Conservation (phyloP, 2,329 filamentous ascomycete species). For the Zasmidium citrigriseum region DNA sequence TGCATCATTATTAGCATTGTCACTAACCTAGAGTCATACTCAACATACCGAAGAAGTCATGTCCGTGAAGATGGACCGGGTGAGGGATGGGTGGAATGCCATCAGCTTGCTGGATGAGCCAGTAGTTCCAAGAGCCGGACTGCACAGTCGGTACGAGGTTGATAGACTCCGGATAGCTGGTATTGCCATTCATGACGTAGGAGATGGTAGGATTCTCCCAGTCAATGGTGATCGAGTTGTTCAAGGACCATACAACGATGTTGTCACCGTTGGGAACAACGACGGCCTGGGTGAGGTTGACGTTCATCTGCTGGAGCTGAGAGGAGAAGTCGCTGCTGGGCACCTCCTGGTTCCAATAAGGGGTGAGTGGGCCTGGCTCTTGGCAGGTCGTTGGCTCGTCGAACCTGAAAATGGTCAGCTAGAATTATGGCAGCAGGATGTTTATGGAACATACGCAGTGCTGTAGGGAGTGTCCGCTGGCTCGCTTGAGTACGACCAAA, state of each 20-base stretch:
- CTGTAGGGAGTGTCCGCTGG: conserved; percentile 26
- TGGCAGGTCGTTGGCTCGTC: conserved; percentile 34
- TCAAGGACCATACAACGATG: conserved; percentile 39
- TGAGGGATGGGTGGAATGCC: conserved; percentile 12
- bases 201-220: conserved; percentile 48
- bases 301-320: conserved; percentile 35
- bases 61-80: conserved; percentile 29
- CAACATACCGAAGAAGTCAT: conserved; percentile 29
- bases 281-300: conserved; percentile 33
- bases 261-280: conserved; percentile 36
- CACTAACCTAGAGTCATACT: neutral
- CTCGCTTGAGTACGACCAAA: conserved; percentile 37
- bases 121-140: conserved; percentile 30
- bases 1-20: neutral
- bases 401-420: conserved; percentile 27
- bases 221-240: conserved; percentile 42
- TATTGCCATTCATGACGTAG: conserved; percentile 45
- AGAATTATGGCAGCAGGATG: conserved; percentile 18
- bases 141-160: conserved; percentile 45
- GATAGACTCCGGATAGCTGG: conserved; percentile 40
- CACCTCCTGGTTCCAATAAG: conserved; percentile 38
- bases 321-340: conserved; percentile 36
- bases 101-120: conserved; percentile 39
- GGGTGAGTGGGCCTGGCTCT: conserved; percentile 32
- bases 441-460: conserved; percentile 18